Conservation (phyloP, 169 alveolate genomes). For the Cryptosporidium sp. region DNA sequence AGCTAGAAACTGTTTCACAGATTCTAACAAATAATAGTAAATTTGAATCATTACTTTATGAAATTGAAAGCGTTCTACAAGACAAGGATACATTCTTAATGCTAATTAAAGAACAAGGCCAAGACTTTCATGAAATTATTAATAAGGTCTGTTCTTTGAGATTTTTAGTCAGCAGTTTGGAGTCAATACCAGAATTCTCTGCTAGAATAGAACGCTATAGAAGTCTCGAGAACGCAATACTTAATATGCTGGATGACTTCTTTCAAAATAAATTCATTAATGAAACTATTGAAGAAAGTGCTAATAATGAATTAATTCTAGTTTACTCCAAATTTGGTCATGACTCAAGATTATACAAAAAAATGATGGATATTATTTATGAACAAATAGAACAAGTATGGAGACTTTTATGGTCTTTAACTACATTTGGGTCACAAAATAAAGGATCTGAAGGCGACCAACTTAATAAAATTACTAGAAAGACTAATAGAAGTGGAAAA, state of each 20-base stretch:
- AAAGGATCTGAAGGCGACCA: not conserved
- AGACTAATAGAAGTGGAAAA: not conserved
- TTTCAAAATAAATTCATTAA: slow-evolving; percentile 7
- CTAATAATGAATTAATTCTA: not conserved
- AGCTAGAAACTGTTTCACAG: slow-evolving; percentile 35
- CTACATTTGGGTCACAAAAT: slow-evolving; percentile 58
- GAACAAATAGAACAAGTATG: slow-evolving; percentile 29
- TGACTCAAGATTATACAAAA: slow-evolving; percentile 3
- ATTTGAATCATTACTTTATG: slow-evolving; percentile 50
- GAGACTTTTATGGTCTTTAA: slow-evolving; percentile 58
- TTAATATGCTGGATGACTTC: slow-evolving; percentile 11
- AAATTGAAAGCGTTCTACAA: slow-evolving; percentile 28
- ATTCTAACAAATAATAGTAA: slow-evolving; percentile 36
- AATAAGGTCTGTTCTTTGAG: slow-evolving; percentile 28
- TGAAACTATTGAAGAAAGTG: not conserved
- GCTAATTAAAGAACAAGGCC: slow-evolving; percentile 20
- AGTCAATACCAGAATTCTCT: slow-evolving; percentile 45
- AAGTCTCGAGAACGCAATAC: slow-evolving; percentile 13
- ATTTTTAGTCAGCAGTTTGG: slow-evolving; percentile 62
- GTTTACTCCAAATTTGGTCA: slow-evolving; percentile 31
- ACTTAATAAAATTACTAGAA: too few species aligned
- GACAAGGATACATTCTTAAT: slow-evolving; percentile 16
- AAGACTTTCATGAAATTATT: slow-evolving; percentile 49
- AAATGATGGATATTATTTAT: not conserved
- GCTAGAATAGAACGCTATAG: slow-evolving; percentile 47